phyloP scores from a whole-genome alignment of 2,329 filamentous ascomycete species.

The Aspergillus flavus region DNA sequence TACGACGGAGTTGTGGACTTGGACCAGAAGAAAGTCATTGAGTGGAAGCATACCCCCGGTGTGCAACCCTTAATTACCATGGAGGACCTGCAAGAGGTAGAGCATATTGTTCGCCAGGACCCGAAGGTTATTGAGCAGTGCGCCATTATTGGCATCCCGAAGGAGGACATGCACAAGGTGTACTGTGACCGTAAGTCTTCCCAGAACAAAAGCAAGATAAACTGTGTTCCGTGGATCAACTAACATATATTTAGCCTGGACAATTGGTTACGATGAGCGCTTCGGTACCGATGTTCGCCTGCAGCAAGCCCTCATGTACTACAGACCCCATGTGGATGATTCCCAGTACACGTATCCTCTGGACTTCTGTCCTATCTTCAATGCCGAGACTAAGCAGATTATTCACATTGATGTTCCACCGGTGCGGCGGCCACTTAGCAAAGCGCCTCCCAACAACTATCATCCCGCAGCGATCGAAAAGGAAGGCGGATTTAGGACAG shows the following conservation, averaged over 20 bases:
- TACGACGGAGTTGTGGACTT: conserved; percentile 83
- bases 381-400: conserved; percentile 75
- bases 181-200: conserved; percentile 76
- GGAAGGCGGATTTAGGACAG: conserved; percentile 73
- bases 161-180: conserved; percentile 88
- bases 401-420: conserved; percentile 83
- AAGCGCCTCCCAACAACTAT: conserved; percentile 75
- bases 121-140: conserved; percentile 91
- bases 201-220: background rate
- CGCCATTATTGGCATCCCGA: conserved; percentile 75
- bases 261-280: conserved; percentile 90
- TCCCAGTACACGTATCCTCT: conserved; percentile 89
- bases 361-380: conserved; percentile 92
- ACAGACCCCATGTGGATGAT: conserved; percentile 80
- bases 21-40: conserved; percentile 64
- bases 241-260: conserved; percentile 65
- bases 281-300: conserved; percentile 77
- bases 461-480: conserved; percentile 71
- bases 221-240: background rate
- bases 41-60: conserved; percentile 75
- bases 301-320: conserved; percentile 96
- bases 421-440: conserved; percentile 73
- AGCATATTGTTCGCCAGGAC: conserved; percentile 74
- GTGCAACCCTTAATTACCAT: conserved; percentile 90
- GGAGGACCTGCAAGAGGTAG: conserved; percentile 83